Base-by-base conservation (phyloP, 106 monocot species). In the Gastrodia elata region DNA sequence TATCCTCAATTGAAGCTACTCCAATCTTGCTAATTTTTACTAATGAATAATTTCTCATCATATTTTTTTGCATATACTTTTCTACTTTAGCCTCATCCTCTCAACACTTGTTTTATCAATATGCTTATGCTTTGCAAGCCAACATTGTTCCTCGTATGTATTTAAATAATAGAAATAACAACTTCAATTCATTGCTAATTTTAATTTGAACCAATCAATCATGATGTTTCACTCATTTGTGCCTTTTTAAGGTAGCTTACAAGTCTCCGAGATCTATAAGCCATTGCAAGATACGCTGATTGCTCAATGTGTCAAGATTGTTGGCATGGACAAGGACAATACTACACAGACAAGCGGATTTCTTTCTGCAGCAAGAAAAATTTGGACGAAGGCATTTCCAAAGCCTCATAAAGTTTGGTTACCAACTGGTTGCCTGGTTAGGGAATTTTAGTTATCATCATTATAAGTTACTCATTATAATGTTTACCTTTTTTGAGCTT, bases 361-460 rank as follows among this genome's bases (percentile, higher is more conserved):
- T 75, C 26, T 81, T 74, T 83, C 81, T 32, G 40, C 78, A 24
- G 67, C 78, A 42, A 86, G 73, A 68, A 30, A 71, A 2, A 27
- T 93, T 64, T 83, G 76, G 83, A 86, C 90, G 28, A 98, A 86
- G 88, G 82, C 71, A 67, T 88, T 93, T 81, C 97, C 93, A 76
- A 98, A 91, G 74, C 82, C 97, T 77, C 79, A 68, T 78, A 86
- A 79, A 88, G 77, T 81, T 77, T 98, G 97, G 97, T 64, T 93
- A 65, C 97, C 97, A 71, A 98, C 97, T 28, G 88, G 97, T 35
- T 98, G 93, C 65, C 77, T 98, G 93, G 97, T 98, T 89, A 68
- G 71, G 16, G 22, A 61, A 42, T 6, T 55, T n/a, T 35, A 10
- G 16, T 8, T 18, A 55, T 65, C 14, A 24, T 39, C n/a, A 58